Percentiles rank a stretch among this genome's conserved stretches.
Conservation (phyloP, 2,329 filamentous ascomycete genomes). For the Colletotrichum liaoningense region DNA sequence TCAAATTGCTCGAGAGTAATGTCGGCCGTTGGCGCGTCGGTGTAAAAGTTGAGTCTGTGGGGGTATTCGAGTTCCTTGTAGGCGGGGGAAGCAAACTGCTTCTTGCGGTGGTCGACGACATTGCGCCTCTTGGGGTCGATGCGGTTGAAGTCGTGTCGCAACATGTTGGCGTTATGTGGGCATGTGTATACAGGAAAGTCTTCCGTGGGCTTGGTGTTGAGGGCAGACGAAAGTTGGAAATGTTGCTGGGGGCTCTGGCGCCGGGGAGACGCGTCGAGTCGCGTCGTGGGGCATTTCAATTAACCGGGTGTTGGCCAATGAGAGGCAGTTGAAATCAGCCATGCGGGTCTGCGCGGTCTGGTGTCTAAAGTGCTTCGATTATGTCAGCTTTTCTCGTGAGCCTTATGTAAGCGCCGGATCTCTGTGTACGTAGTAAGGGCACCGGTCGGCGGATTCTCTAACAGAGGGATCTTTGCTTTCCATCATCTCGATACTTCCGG, state of each 20-base stretch:
- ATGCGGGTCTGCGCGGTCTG: neutral
- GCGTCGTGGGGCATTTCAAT: constrained; percentile 28
- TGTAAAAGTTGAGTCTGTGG: constrained; percentile 92
- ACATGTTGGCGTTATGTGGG: constrained; percentile 47
- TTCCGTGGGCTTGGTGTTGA: constrained; percentile 12
- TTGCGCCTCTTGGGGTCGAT: constrained; percentile 80
- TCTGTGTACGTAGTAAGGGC: too few relatives aligned
- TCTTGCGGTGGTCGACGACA: constrained; percentile 82
- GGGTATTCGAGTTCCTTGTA: constrained; percentile 86
- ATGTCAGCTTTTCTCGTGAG: neutral
- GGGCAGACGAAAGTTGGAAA: constrained; percentile 3
- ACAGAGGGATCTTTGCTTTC: too few relatives aligned
- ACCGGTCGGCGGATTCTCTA: neutral
- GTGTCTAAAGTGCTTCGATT: neutral
- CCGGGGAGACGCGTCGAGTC: constrained; percentile 27
- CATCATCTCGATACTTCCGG: too few relatives aligned
- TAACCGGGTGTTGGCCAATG: constrained; percentile 22
- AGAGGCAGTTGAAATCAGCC: neutral
- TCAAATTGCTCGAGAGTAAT: constrained; percentile 98
- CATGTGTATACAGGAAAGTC: neutral
- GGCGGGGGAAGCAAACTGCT: constrained; percentile 82
- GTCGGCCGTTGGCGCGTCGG: constrained; percentile 87
- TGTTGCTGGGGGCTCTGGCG: neutral
- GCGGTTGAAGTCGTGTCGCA: constrained; percentile 63
- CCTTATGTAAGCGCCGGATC: too few relatives aligned